phyloP scores from a whole-genome alignment of 2,329 filamentous ascomycete species.

The Phaeosphaeria sp. region DNA sequence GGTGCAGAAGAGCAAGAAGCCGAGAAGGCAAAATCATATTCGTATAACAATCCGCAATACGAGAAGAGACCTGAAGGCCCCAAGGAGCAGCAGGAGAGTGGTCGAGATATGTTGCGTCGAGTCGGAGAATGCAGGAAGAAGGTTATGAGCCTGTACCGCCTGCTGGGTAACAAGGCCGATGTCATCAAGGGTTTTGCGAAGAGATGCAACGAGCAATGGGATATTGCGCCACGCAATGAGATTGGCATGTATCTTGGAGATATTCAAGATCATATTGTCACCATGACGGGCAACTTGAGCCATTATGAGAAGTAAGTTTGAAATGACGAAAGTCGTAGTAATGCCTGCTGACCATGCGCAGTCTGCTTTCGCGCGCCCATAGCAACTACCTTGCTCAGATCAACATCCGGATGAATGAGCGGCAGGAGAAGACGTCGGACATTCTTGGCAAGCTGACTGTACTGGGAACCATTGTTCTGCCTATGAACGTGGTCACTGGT shows the following conservation, averaged over 20 bases:
- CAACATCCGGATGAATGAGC: slow-evolving; percentile 98
- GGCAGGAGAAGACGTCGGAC: slow-evolving; percentile 93
- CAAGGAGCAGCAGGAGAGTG: slow-evolving; percentile 53
- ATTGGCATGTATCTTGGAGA: slow-evolving; percentile 98
- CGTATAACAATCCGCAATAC: slow-evolving; percentile 42
- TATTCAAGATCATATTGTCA: slow-evolving; percentile 98
- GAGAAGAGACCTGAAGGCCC: slow-evolving; percentile 48
- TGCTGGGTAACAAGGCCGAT: slow-evolving; percentile 96
- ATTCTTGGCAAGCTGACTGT: slow-evolving; percentile 95
- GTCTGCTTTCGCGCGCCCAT: slow-evolving; percentile 88
- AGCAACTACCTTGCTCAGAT: slow-evolving; percentile 99
- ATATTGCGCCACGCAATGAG: slow-evolving; percentile 91
- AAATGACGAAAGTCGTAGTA: neutral
- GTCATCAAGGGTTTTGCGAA: slow-evolving; percentile 99
- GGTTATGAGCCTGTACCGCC: slow-evolving; percentile 92
- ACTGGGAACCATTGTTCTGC: slow-evolving; percentile 92
- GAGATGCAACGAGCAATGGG: slow-evolving; percentile 97
- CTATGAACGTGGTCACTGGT: slow-evolving; percentile 99
- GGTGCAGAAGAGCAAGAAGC: slow-evolving; percentile 48
- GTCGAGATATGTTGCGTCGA: slow-evolving; percentile 85
- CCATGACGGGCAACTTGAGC: slow-evolving; percentile 94
- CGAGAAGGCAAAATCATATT: slow-evolving; percentile 31
- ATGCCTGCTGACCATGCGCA: slow-evolving; percentile 47
- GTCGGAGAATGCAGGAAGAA: slow-evolving; percentile 96
- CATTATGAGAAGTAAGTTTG: slow-evolving; percentile 86